Evolutionary conservation across 768 basidiomycete species (phyloP).

Genomic region (Phanerochaete carnosa): DNA sequence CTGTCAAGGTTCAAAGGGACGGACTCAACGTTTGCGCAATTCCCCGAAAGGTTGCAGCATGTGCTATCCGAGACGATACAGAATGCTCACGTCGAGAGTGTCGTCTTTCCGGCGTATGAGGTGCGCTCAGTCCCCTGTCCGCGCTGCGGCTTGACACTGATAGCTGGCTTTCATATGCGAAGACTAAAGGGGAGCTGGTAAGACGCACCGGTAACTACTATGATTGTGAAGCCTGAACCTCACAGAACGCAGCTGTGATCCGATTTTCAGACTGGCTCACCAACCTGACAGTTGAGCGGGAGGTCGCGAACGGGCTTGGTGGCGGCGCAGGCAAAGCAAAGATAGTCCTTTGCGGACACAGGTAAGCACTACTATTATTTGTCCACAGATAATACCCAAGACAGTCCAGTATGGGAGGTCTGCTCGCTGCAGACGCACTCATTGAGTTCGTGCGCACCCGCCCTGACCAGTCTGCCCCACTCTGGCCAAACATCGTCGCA

Average conservation of each 20-base stretch:
- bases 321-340: slow-evolving; percentile 71
- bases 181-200: slow-evolving; percentile 92
- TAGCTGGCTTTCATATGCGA: neutral
- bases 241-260: slow-evolving; percentile 73
- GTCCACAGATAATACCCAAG: neutral
- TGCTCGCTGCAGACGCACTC: slow-evolving; percentile 82
- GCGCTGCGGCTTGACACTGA: neutral
- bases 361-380: slow-evolving; percentile 35
- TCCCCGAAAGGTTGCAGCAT: slow-evolving; percentile 79
- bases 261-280: slow-evolving; percentile 93
- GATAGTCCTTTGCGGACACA: slow-evolving; percentile 88
- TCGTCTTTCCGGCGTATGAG: slow-evolving; percentile 90
- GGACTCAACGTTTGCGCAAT: slow-evolving; percentile 71
- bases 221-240: slow-evolving; percentile 6
- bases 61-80: slow-evolving; percentile 64
- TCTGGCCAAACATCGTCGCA: slow-evolving; percentile 89
- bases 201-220: neutral
- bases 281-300: slow-evolving; percentile 80
- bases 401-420: slow-evolving; percentile 79
- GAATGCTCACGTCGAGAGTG: slow-evolving; percentile 58
- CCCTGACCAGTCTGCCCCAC: slow-evolving; percentile 57
- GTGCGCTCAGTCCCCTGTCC: slow-evolving; percentile 33
- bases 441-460: slow-evolving; percentile 67
- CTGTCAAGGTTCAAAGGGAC: slow-evolving; percentile 49
- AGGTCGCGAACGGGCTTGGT: slow-evolving; percentile 71